A percentile compares a stretch with the other conserved stretches of the same genome.
Conservation (phyloP, 805 yeast species). For the Sporopachydermia lactativora region DNA sequence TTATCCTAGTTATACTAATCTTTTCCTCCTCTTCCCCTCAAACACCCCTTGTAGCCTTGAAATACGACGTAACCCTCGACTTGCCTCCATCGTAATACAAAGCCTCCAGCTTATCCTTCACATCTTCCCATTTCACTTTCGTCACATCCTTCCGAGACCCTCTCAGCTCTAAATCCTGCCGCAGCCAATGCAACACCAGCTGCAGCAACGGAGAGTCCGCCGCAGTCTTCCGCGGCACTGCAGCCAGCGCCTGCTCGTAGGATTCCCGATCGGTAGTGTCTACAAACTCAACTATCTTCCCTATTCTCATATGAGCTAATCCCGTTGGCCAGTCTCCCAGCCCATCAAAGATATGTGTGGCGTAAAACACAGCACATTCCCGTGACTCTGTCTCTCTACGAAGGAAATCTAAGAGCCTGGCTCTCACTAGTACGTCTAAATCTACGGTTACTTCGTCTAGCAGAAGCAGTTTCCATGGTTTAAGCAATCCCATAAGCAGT, state of each 20-base stretch:
- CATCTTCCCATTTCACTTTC: slow-evolving; percentile 43
- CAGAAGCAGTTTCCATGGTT: slow-evolving; percentile 81
- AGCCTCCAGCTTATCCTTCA: slow-evolving; percentile 24
- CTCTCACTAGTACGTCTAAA: slow-evolving; percentile 82
- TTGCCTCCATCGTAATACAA: slow-evolving; percentile 31
- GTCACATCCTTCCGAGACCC: slow-evolving; percentile 41
- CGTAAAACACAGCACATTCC: slow-evolving; percentile 67
- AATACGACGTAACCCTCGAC: slow-evolving; percentile 30
- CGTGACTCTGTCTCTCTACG: slow-evolving; percentile 58
- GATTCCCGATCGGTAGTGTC: slow-evolving; percentile 12
- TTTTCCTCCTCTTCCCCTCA: too few relatives aligned
- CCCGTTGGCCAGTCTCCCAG: slow-evolving; percentile 83
- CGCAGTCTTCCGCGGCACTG: slow-evolving; percentile 9
- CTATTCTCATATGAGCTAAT: slow-evolving; percentile 63
- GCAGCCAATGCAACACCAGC: slow-evolving; percentile 21
- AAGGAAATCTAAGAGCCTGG: slow-evolving; percentile 55
- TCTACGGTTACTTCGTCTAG: slow-evolving; percentile 96
- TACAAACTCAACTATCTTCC: slow-evolving; percentile 30
- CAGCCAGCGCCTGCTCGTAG: slow-evolving; percentile 9
- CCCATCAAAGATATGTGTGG: slow-evolving; percentile 96
- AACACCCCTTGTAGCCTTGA: slow-evolving; percentile 30
- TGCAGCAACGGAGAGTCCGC: slow-evolving; percentile 20
- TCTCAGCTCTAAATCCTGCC: slow-evolving; percentile 28
- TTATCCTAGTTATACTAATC: too few relatives aligned
- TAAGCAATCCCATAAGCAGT: slow-evolving; percentile 79